A percentile compares a stretch with the other conserved stretches of the same genome.
These are phyloP conservation scores for Ophiostoma sp. DNA, from an alignment of 2,329 filamentous ascomycete genomes.

Conservation along the genomic window DNA sequence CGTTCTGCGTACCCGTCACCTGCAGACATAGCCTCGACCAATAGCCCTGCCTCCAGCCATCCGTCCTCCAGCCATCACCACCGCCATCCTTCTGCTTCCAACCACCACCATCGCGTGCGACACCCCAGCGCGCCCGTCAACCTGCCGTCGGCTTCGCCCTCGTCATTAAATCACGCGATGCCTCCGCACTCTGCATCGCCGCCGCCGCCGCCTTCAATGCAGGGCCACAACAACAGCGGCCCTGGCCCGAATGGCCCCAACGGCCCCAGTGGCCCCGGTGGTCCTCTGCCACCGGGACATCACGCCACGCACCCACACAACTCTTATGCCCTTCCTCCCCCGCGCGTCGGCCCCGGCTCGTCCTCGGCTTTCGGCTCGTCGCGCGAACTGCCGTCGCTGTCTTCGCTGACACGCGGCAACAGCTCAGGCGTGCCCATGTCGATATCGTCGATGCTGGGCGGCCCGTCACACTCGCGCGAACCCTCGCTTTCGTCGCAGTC, in stretches of 20 bases:
- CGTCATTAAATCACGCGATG: slow-evolving; percentile 39
- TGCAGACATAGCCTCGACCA: slow-evolving; percentile 18
- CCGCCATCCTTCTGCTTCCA: neutral
- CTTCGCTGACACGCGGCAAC: slow-evolving; percentile 44
- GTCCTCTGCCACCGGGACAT: slow-evolving; percentile 21
- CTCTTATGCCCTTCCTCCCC: slow-evolving; percentile 44
- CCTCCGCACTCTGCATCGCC: slow-evolving; percentile 35
- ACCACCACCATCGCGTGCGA: slow-evolving; percentile 35
- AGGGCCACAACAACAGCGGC: slow-evolving; percentile 2
- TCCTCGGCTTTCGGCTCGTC: slow-evolving; percentile 41
- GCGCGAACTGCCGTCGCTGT: slow-evolving; percentile 50
- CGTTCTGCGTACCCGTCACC: slow-evolving; percentile 35
- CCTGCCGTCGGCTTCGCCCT: slow-evolving; percentile 37
- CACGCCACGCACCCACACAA: slow-evolving; percentile 30
- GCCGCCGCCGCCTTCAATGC: slow-evolving; percentile 18
- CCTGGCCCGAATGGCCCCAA: slow-evolving; percentile 23
- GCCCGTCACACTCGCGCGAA: slow-evolving; percentile 38
- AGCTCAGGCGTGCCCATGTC: slow-evolving; percentile 53
- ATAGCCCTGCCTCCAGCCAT: slow-evolving; percentile 19
- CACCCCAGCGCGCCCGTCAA: slow-evolving; percentile 39
- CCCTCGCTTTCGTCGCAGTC: slow-evolving; percentile 33
- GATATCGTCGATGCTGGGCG: slow-evolving; percentile 56
- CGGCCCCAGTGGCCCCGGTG: slow-evolving; percentile 11
- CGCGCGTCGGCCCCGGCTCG: slow-evolving; percentile 40
- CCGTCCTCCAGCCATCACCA: neutral